phyloP scores from a whole-genome alignment of 345 rosid species.

The Psidium friedrichsthalianum region DNA sequence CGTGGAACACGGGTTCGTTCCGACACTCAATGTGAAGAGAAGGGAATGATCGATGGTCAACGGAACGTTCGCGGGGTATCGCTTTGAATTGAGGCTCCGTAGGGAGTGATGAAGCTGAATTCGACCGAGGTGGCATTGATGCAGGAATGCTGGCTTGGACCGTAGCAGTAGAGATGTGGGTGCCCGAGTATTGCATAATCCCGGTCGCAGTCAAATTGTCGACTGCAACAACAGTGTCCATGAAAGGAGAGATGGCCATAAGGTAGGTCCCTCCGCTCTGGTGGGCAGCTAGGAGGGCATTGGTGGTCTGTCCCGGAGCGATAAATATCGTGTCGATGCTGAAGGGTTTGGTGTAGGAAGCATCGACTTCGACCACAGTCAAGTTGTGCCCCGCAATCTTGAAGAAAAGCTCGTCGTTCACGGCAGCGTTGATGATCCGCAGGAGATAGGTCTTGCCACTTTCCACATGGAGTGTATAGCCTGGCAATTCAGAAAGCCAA shows the following conservation, averaged over 20 bases:
- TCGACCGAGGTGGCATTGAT: conserved; percentile 44
- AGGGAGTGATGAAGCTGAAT: conserved; percentile 20
- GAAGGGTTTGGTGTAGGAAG: conserved; percentile 48
- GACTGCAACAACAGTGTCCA: conserved; percentile 55
- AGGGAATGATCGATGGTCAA: conserved; percentile 41
- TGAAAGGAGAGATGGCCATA: conserved; percentile 60
- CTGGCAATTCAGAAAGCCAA: conserved; percentile 7
- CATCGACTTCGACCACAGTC: conserved; percentile 63
- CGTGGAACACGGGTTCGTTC: conserved; percentile 49
- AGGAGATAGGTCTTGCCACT: conserved; percentile 52
- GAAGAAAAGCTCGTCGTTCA: conserved; percentile 73
- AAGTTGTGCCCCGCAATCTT: conserved; percentile 51
- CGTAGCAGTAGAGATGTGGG: conserved; percentile 24
- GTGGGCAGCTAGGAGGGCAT: conserved; percentile 40
- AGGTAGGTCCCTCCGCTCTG: conserved; percentile 32
- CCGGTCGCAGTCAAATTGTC: conserved; percentile 39
- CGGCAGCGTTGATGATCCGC: conserved; percentile 53
- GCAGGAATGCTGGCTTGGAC: conserved; percentile 33
- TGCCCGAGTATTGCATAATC: conserved; percentile 29
- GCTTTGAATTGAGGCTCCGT: conserved; percentile 51
- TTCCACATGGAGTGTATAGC: conserved; percentile 40
- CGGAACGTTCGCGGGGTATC: conserved; percentile 45
- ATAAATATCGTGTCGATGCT: conserved; percentile 39
- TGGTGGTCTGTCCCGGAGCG: conserved; percentile 80
- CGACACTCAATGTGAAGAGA: conserved; percentile 40